These are phyloP conservation scores for Mrakia blollopis DNA, from an alignment of 768 basidiomycete species.

Conservation along the genomic window DNA sequence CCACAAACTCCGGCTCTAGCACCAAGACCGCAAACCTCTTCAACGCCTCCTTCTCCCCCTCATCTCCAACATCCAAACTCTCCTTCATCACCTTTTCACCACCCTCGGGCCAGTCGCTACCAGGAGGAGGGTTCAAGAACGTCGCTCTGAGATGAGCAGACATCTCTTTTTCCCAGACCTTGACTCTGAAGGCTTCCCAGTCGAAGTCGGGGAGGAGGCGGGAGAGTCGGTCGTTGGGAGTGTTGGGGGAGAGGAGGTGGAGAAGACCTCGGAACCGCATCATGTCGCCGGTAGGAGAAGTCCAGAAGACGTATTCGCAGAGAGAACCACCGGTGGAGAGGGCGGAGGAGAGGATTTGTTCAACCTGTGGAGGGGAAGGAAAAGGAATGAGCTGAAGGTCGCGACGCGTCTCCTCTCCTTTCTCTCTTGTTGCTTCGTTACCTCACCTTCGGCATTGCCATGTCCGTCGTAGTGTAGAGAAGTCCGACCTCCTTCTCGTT, in stretches of 20 bases:
- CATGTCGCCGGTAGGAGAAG: constrained; percentile 4
- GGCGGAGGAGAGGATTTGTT: neutral
- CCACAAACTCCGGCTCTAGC: constrained; percentile 4
- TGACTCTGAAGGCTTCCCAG: constrained; percentile 14
- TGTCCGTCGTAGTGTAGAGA: constrained; percentile 6
- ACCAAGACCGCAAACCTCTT: constrained; percentile 13
- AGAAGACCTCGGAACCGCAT: constrained; percentile 5
- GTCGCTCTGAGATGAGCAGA: constrained; percentile 13
- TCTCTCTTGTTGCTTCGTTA: neutral
- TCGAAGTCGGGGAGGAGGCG: constrained; percentile 7
- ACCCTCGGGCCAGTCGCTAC: constrained; percentile 9
- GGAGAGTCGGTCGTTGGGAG: neutral
- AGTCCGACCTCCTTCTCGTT: neutral
- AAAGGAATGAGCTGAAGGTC: neutral
- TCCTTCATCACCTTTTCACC: constrained; percentile 7
- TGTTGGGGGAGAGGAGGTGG: neutral
- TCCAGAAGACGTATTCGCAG: constrained; percentile 19
- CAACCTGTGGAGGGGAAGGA: neutral
- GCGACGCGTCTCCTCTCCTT: neutral
- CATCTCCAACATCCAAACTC: constrained; percentile 1
- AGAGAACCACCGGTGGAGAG: neutral
- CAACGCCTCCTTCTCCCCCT: constrained; percentile 11
- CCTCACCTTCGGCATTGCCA: constrained; percentile 6
- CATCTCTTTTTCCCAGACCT: neutral
- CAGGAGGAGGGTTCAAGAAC: constrained; percentile 7